Conservation (phyloP, 352 stramenopile genomes). For the Pythium chondricola region DNA sequence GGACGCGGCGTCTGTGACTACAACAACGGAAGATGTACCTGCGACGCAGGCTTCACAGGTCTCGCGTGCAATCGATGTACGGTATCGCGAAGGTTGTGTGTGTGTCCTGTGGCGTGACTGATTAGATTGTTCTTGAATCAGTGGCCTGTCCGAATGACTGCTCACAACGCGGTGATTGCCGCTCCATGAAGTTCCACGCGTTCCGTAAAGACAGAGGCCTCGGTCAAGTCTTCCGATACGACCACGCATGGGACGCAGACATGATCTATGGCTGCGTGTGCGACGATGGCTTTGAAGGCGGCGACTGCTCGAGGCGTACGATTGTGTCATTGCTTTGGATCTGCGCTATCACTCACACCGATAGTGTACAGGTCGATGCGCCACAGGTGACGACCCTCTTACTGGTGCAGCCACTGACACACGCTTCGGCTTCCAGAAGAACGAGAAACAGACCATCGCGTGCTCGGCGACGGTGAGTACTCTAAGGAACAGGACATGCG, state of each 20-base stretch:
- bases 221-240: slow-evolving; percentile 38
- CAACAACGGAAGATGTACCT: slow-evolving; percentile 56
- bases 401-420: slow-evolving; percentile 54
- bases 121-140: slow-evolving; percentile 28
- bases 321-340: slow-evolving; percentile 2
- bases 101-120: background rate
- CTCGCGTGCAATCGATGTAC: slow-evolving; percentile 72
- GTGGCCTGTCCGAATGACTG: slow-evolving; percentile 66
- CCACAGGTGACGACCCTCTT: slow-evolving; percentile 62
- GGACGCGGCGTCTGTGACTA: slow-evolving; percentile 65
- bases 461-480: slow-evolving; percentile 55
- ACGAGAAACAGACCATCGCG: slow-evolving; percentile 72
- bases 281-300: slow-evolving; percentile 71
- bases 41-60: slow-evolving; percentile 70
- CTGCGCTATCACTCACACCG: no score
- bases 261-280: slow-evolving; percentile 89
- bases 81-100: slow-evolving; percentile 5
- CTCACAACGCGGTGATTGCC: slow-evolving; percentile 59
- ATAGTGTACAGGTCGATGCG: slow-evolving; percentile 30
- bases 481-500: no score
- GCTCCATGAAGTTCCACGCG: slow-evolving; percentile 60
- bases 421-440: slow-evolving; percentile 70
- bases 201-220: slow-evolving; percentile 54
- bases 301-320: slow-evolving; percentile 80
- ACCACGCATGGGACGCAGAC: slow-evolving; percentile 76